Base-by-base conservation (phyloP, 345 rosid species). In the Eucalyptus brandiana region DNA sequence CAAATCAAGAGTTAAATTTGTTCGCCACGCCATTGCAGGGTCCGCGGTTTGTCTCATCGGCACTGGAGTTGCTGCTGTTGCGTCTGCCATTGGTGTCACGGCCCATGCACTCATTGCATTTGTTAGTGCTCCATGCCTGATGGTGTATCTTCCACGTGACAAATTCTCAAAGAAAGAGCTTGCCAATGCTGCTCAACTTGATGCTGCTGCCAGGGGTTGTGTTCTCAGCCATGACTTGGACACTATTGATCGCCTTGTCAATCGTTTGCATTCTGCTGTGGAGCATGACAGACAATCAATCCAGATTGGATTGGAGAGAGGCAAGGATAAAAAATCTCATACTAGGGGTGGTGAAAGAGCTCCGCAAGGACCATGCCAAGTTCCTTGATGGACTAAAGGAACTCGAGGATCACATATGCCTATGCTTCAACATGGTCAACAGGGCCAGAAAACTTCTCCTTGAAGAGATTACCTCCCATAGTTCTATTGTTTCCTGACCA, bases 321-420 rank as follows among this genome's bases (percentile, higher is more conserved):
- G 90, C 21, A 89, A 89, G 67, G 97, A 97, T 76, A 65, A 87
- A 87, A 65, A 90, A 94, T 91, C 80, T 91, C 17, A 87, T 96
- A 48, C 87, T 91, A 86, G 92, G 89, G 93, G 95, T 95, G 44
- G 91, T 96, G 92, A 93, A 94, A 89, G 94, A 62, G 87, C 93
- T 97, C 12, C 91, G 90, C 86, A 94, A 93, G 89, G 93, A 89
- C 90, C 94, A 92, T 87, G 34, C 88, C 13, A 90, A 93, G 72
- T 90, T 94, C 87, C 88, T 88, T 26, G 88, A 90, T 45, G 93
- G 90, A 87, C 95, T 96, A 72, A 88, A 88, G 90, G 95, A 92
- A 90, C 98, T 96, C 44, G 95, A 95, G 91, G 93, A 95, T n/a
- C 96, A 89, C 89, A 91, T 97, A 76, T 93, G 93, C 92, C 91